Conservation (phyloP, 73 alveolate genomes). For the Tetrahymena malaccensis region DNA sequence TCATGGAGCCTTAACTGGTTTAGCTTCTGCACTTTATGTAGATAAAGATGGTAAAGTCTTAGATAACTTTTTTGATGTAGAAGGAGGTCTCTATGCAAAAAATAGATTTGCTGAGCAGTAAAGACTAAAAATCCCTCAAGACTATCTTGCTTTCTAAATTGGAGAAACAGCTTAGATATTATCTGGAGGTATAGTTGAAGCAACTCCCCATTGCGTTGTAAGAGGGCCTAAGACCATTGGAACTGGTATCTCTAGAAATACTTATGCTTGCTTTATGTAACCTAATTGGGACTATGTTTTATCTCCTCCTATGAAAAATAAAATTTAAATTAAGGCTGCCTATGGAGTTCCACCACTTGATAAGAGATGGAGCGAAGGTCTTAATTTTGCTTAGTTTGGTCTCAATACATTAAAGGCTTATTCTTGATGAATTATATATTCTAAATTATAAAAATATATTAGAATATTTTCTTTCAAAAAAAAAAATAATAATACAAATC, state of each 20-base stretch:
- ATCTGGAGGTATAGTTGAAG: constrained; percentile 67
- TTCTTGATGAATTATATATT: not conserved
- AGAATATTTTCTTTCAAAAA: not conserved
- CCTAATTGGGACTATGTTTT: constrained; percentile 38
- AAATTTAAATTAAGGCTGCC: constrained; percentile 8
- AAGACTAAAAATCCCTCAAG: constrained; percentile 41
- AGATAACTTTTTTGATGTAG: constrained; percentile 35
- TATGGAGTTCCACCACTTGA: constrained; percentile 22
- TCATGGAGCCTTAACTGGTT: constrained; percentile 64
- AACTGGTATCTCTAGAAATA: constrained; percentile 48
- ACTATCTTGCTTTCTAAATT: constrained; percentile 54
- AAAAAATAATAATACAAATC: no score
- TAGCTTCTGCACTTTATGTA: constrained; percentile 60
- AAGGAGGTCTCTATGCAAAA: constrained; percentile 64
- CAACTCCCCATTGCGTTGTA: constrained; percentile 72
- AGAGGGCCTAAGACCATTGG: constrained; percentile 34
- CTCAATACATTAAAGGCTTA: constrained; percentile 19
- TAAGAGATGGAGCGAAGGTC: constrained; percentile 33
- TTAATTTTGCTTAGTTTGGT: constrained; percentile 6
- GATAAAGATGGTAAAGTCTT: constrained; percentile 35
- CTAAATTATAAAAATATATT: not conserved
- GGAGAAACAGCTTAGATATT: constrained; percentile 72
- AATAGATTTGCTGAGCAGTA: constrained; percentile 46
- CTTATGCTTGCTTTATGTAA: constrained; percentile 65
- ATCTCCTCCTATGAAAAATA: constrained; percentile 16